These are phyloP conservation scores for Melaleuca quinquenervia DNA, from an alignment of 345 rosid genomes.

Conservation along the genomic window DNA sequence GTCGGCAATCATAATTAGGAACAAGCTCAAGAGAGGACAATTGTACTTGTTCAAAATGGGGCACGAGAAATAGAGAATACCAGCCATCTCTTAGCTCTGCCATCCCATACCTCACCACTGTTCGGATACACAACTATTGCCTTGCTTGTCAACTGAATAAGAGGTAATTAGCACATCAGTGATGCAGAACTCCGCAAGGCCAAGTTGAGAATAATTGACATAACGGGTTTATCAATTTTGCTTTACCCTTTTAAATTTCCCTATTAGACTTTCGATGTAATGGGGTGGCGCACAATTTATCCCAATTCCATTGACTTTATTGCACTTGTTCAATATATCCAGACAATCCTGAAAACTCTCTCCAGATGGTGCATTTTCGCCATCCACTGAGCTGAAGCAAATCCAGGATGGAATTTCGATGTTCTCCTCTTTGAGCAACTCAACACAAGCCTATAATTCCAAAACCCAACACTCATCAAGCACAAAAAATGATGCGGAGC, in stretches of 20 bases:
- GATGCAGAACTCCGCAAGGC: neutral
- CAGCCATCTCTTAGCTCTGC: conserved; percentile 82
- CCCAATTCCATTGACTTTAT: conserved; percentile 56
- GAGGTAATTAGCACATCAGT: neutral
- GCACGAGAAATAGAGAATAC: conserved; percentile 12
- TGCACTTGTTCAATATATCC: conserved; percentile 47
- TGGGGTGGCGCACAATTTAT: conserved; percentile 89
- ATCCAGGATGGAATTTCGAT: conserved; percentile 76
- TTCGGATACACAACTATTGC: conserved; percentile 77
- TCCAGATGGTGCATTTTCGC: conserved; percentile 74
- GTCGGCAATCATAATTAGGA: neutral
- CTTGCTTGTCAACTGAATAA: conserved; percentile 53
- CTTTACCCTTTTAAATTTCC: conserved; percentile 48
- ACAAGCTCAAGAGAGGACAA: neutral
- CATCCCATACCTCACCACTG: conserved; percentile 92
- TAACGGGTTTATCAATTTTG: neutral
- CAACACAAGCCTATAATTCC: conserved; percentile 55
- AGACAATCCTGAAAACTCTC: conserved; percentile 69
- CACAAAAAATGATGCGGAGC: neutral
- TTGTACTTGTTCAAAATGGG: neutral
- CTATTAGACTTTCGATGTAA: conserved; percentile 45
- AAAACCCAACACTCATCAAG: neutral
- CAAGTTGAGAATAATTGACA: neutral
- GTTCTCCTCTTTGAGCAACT: conserved; percentile 76
- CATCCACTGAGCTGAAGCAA: conserved; percentile 77